Evolutionary conservation across 2,329 filamentous ascomycete species (phyloP).

Genomic region (Nemania sp.): DNA sequence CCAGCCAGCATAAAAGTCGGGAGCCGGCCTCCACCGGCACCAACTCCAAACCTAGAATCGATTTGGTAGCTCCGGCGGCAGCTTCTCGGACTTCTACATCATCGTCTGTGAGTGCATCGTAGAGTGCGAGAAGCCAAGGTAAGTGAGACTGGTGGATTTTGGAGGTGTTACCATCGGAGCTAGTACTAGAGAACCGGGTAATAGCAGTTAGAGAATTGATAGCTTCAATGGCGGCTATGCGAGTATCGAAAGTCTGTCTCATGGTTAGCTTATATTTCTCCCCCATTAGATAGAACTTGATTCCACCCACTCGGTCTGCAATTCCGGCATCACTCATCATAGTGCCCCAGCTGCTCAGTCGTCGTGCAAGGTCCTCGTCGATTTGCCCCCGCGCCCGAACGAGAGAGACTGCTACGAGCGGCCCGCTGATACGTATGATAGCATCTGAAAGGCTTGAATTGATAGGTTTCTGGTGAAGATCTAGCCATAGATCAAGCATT

Average conservation of each 20-base stretch:
- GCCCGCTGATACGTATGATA: constrained; percentile 61
- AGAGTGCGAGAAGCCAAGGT: constrained; percentile 72
- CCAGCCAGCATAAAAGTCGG: constrained; percentile 60
- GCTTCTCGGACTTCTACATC: constrained; percentile 86
- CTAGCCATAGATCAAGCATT: constrained; percentile 57
- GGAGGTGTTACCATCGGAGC: not conserved
- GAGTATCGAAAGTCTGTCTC: constrained; percentile 71
- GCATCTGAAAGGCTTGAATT: constrained; percentile 64
- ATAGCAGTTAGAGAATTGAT: constrained; percentile 63
- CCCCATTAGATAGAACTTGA: not conserved
- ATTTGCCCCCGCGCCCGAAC: constrained; percentile 31
- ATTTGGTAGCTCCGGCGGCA: constrained; percentile 64
- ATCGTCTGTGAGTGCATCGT: constrained; percentile 86
- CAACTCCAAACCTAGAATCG: constrained; percentile 59
- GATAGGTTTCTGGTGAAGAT: constrained; percentile 54
- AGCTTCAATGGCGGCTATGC: constrained; percentile 69
- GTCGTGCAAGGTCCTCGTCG: constrained; percentile 36
- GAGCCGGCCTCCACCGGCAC: constrained; percentile 62
- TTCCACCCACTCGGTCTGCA: constrained; percentile 60
- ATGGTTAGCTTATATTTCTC: constrained; percentile 22
- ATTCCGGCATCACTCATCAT: constrained; percentile 63
- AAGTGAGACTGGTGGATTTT: constrained; percentile 57
- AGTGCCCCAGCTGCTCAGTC: constrained; percentile 58
- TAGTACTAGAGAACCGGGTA: constrained; percentile 23
- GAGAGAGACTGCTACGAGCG: constrained; percentile 55